A percentile compares a stretch with the other conserved stretches of the same genome.
phyloP scores from a whole-genome alignment of 768 basidiomycete species.

The Coprinopsis cinerea region DNA sequence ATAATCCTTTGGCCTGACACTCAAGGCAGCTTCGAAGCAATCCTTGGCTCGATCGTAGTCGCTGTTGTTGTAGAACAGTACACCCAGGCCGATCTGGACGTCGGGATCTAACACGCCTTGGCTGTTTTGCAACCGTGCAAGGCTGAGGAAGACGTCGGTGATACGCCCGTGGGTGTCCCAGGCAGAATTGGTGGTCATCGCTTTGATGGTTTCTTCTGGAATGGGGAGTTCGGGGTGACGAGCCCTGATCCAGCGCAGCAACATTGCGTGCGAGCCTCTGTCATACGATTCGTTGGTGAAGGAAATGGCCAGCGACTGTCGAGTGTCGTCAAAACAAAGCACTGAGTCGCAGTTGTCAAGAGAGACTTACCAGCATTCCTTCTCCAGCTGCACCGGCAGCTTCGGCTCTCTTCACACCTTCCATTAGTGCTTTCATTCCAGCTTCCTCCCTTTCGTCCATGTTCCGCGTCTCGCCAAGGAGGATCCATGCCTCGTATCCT shows the following conservation, averaged over 20 bases:
- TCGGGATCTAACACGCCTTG: conserved; percentile 76
- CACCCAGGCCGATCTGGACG: conserved; percentile 88
- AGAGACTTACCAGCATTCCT: conserved; percentile 64
- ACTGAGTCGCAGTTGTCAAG: not conserved
- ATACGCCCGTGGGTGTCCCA: conserved; percentile 83
- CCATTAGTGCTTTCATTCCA: conserved; percentile 71
- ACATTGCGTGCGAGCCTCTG: conserved; percentile 75
- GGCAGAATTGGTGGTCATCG: conserved; percentile 48
- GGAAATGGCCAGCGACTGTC: conserved; percentile 87
- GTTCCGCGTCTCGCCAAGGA: conserved; percentile 83
- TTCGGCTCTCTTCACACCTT: conserved; percentile 67
- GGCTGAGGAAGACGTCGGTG: conserved; percentile 74
- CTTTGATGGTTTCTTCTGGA: conserved; percentile 48
- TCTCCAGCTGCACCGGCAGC: conserved; percentile 54
- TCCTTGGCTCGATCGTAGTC: conserved; percentile 89
- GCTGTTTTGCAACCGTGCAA: conserved; percentile 79
- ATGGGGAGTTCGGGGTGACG: conserved; percentile 54
- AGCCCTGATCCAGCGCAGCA: conserved; percentile 79
- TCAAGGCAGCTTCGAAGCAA: conserved; percentile 87
- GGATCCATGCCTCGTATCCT: conserved; percentile 87
- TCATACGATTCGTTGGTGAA: conserved; percentile 95
- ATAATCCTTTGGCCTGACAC: conserved; percentile 85
- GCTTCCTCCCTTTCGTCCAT: conserved; percentile 87
- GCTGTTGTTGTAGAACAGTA: conserved; percentile 83
- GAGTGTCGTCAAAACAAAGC: conserved; percentile 8